phyloP scores from a whole-genome alignment of 352 stramenopile species.

The Pythium myriotylum region DNA sequence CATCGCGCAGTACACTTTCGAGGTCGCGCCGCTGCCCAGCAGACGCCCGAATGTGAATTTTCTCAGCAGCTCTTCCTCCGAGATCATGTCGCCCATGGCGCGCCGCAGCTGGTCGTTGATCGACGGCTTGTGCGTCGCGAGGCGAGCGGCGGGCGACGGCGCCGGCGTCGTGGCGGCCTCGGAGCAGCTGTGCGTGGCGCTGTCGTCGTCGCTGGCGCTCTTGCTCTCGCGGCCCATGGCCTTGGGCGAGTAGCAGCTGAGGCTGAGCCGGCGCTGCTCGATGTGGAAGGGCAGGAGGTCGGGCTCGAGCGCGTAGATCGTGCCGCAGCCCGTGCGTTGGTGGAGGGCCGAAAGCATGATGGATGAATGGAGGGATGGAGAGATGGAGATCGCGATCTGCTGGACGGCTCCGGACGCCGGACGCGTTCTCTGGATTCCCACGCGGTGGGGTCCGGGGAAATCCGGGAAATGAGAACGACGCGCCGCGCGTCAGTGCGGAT shows the following conservation, averaged over 20 bases:
- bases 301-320: constrained; percentile 14
- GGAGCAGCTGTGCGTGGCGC: constrained; percentile 25
- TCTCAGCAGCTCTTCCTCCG: constrained; percentile 56
- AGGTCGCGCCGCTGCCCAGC: constrained; percentile 72
- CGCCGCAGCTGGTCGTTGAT: constrained; percentile 65
- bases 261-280: constrained; percentile 18
- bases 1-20: constrained; percentile 72
- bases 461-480: no score
- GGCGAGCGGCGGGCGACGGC: background rate
- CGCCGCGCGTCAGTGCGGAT: background rate
- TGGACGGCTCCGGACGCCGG: background rate
- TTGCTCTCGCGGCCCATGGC: constrained; percentile 22
- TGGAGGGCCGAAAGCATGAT: constrained; percentile 24
- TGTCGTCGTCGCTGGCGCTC: constrained; percentile 16
- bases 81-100: constrained; percentile 65
- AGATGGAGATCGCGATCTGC: no score
- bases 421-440: background rate
- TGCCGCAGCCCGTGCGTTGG: constrained; percentile 22
- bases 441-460: no score
- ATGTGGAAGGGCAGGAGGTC: constrained; percentile 8
- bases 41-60: constrained; percentile 63
- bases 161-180: constrained; percentile 6
- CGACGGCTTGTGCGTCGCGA: constrained; percentile 24
- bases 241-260: constrained; percentile 10
- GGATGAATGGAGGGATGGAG: no score